phyloP scores from a whole-genome alignment of 257 asterid genomes.

The Lithospermum erythrorhizon region DNA sequence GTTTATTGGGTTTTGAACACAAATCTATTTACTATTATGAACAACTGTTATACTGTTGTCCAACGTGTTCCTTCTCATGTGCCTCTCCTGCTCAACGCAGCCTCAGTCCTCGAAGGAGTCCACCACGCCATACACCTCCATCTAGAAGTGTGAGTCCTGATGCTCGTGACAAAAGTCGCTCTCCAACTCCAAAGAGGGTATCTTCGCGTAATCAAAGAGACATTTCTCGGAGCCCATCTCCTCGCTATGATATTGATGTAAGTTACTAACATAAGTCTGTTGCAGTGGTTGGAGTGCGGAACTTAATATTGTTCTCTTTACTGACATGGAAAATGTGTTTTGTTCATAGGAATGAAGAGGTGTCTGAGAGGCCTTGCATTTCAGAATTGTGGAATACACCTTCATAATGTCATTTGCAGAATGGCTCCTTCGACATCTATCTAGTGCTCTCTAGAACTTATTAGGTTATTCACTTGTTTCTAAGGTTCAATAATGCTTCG shows the following conservation, averaged over 20 bases:
- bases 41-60: background rate
- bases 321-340: background rate
- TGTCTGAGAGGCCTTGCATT: background rate
- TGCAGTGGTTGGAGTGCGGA: background rate
- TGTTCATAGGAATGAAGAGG: constrained; percentile 30
- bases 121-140: constrained; percentile 47
- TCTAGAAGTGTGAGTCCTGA: constrained; percentile 63
- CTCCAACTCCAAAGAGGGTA: constrained; percentile 50
- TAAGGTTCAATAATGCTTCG: background rate
- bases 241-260: constrained; percentile 79
- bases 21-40: background rate
- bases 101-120: constrained; percentile 62
- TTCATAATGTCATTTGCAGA: constrained; percentile 17
- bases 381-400: constrained; percentile 11
- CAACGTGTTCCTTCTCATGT: constrained; percentile 7
- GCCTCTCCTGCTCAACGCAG: constrained; percentile 74
- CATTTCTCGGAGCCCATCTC: constrained; percentile 62
- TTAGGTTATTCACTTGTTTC: constrained; percentile 14
- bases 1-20: background rate
- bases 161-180: constrained; percentile 18
- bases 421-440: constrained; percentile 10
- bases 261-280: constrained; percentile 13
- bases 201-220: constrained; percentile 49
- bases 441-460: constrained; percentile 26
- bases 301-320: background rate